These are phyloP conservation scores for Linnemannia schmuckeri DNA, from an alignment of 192 early-diverging fungal species.

Conservation along the genomic window DNA sequence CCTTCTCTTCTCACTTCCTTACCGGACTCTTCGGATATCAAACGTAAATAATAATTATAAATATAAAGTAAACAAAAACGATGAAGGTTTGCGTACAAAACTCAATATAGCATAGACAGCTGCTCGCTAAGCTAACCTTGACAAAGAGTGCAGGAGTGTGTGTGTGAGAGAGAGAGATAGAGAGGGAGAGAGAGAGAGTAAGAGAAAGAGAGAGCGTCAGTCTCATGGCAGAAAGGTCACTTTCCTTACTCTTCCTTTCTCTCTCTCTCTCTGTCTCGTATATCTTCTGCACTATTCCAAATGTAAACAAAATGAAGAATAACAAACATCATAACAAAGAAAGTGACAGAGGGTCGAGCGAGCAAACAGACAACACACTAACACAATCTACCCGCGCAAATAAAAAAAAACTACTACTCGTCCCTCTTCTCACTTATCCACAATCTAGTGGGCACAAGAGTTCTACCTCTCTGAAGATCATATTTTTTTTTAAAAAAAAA, in stretches of 20 bases:
- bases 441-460: neutral
- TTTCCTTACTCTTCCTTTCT: neutral
- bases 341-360: neutral
- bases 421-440: neutral
- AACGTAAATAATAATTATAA: slow-evolving; percentile 6
- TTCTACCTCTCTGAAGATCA: neutral
- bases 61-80: neutral
- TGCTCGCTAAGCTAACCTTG: neutral
- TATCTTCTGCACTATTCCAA: neutral
- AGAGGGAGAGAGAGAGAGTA: neutral
- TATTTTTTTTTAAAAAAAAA: neutral
- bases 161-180: neutral
- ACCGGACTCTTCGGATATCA: neutral
- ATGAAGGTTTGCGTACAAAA: neutral
- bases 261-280: neutral
- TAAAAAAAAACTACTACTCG: neutral
- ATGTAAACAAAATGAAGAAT: neutral
- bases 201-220: neutral
- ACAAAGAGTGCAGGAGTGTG: neutral
- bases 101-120: neutral
- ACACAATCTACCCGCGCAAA: neutral
- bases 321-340: neutral
- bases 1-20: neutral
- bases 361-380: neutral
- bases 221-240: neutral